Evolutionary conservation across 73 alveolate species (phyloP).

Genomic region (Blepharisma japonicum): DNA sequence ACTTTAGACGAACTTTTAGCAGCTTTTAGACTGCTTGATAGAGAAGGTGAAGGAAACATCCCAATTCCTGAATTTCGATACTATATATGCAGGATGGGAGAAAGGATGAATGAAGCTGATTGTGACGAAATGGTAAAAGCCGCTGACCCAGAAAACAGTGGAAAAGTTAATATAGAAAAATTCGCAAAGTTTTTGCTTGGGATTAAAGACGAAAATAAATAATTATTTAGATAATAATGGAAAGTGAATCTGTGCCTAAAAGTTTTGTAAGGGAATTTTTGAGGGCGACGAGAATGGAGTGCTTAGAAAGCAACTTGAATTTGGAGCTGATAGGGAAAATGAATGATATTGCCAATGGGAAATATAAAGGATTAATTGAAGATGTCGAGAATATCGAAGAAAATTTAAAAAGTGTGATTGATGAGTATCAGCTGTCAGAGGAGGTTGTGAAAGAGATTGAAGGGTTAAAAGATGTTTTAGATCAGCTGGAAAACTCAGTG

Average conservation of each 20-base stretch:
- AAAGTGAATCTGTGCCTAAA: neutral
- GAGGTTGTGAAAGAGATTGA: neutral
- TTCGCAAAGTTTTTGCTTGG: slow-evolving; percentile 17
- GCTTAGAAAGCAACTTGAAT: neutral
- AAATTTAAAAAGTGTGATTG: neutral
- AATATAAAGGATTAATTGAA: neutral
- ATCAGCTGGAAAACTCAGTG: neutral
- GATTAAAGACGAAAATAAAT: neutral
- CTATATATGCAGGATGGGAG: slow-evolving; percentile 23
- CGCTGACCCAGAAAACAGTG: slow-evolving; percentile 23
- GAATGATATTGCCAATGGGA: slow-evolving; percentile 17
- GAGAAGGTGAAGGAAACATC: slow-evolving; percentile 17
- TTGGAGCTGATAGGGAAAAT: neutral
- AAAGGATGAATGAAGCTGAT: slow-evolving; percentile 5
- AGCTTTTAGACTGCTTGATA: slow-evolving; percentile 12
- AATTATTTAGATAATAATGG: neutral
- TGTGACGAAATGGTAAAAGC: slow-evolving; percentile 15
- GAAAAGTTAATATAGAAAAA: slow-evolving; percentile 21
- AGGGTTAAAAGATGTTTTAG: neutral
- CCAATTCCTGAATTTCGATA: slow-evolving; percentile 8
- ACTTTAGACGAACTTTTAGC: slow-evolving; percentile 20
- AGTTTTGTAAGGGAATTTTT: slow-evolving; percentile 1
- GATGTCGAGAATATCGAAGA: slow-evolving; percentile 5
- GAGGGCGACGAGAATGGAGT: neutral
- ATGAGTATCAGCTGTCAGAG: neutral